Conservation (phyloP, 768 basidiomycete genomes). For the Gloeopeniophorella convolvens region DNA sequence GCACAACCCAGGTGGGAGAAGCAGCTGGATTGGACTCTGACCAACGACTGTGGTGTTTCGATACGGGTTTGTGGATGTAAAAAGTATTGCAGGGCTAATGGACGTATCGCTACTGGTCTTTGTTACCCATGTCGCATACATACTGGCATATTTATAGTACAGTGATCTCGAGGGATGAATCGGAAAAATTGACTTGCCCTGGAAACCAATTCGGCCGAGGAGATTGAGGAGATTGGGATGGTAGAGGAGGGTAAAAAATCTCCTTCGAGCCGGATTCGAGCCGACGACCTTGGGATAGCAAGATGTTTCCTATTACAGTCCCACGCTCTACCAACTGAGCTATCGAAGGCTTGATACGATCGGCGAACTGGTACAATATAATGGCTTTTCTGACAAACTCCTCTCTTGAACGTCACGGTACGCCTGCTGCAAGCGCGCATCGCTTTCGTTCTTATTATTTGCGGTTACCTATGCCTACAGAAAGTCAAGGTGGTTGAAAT, state of each 20-base stretch:
- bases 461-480: too few relatives aligned
- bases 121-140: too few relatives aligned
- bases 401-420: not conserved
- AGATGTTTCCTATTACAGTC: conserved; percentile 25
- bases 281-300: conserved; percentile 28
- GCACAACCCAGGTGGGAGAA: conserved; percentile 86
- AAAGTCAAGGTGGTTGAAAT: too few relatives aligned
- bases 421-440: too few relatives aligned
- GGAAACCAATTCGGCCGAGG: too few relatives aligned
- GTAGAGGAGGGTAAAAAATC: conserved; percentile 5
- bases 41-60: not conserved
- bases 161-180: too few relatives aligned
- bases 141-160: too few relatives aligned
- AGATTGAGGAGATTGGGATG: too few relatives aligned
- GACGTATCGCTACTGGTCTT: not conserved
- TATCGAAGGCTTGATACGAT: conserved; percentile 23
- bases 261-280: conserved; percentile 31
- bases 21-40: conserved; percentile 89
- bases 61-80: not conserved
- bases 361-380: not conserved
- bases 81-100: not conserved
- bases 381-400: too few relatives aligned
- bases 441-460: too few relatives aligned
- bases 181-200: too few relatives aligned
- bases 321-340: conserved; percentile 32